Conservation (phyloP, 495 filamentous ascomycete genomes). For the Neurospora sp. region DNA sequence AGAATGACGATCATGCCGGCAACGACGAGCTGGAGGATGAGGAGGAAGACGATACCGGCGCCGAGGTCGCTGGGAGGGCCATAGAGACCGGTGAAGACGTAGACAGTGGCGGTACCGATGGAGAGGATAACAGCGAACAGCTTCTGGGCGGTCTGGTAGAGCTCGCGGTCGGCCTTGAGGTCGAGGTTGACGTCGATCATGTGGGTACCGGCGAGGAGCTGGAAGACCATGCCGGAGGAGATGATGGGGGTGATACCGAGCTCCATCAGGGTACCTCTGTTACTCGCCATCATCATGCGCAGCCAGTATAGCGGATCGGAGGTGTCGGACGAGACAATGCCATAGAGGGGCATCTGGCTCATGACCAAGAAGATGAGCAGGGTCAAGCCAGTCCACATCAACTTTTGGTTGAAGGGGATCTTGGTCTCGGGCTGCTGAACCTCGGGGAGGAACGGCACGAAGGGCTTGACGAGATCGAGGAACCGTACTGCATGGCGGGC, state of each 20-base stretch:
- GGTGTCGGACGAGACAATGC: constrained; percentile 92
- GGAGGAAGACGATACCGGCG: constrained; percentile 92
- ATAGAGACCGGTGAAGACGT: constrained; percentile 96
- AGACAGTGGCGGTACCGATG: constrained; percentile 92
- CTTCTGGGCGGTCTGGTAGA: constrained; percentile 99
- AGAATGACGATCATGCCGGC: constrained; percentile 98
- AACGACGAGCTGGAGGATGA: constrained; percentile 93
- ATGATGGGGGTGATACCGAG: constrained; percentile 98
- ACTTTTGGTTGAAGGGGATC: constrained; percentile 94
- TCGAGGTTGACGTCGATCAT: constrained; percentile 99
- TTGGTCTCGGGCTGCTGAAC: constrained; percentile 95
- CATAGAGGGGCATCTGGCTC: constrained; percentile 98
- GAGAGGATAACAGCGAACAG: constrained; percentile 97
- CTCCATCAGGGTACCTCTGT: constrained; percentile 97
- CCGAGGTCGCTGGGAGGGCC: constrained; percentile 92
- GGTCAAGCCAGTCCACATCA: constrained; percentile 99
- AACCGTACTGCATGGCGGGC: constrained; percentile 68
- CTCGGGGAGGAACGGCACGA: constrained; percentile 97
- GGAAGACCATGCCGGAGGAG: constrained; percentile 99
- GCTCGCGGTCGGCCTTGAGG: constrained; percentile 97
- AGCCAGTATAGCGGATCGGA: constrained; percentile 99
- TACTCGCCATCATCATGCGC: constrained; percentile 99
- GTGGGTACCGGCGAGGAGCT: constrained; percentile 98
- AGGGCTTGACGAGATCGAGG: constrained; percentile 98
- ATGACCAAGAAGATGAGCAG: constrained; percentile 98